A percentile compares a stretch with the other conserved stretches of the same genome.
Conservation (phyloP, 495 filamentous ascomycete species). For the Penicillium silybi region DNA sequence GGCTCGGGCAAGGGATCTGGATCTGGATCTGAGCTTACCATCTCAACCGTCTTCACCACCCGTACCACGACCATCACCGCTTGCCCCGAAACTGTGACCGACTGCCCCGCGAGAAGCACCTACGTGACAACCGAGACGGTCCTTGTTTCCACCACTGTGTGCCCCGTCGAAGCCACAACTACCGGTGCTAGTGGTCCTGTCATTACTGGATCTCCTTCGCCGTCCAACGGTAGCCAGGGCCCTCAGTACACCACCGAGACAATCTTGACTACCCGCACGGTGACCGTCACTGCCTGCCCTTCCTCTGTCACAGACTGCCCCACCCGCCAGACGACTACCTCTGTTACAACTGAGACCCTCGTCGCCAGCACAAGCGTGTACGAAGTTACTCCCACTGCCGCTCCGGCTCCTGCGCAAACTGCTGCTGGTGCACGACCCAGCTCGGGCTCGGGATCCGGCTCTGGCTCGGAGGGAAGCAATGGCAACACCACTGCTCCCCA, state of each 20-base stretch:
- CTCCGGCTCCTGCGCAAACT: neutral
- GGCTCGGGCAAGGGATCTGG: too few species aligned
- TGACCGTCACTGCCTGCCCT: slow-evolving; percentile 19
- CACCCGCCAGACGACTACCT: slow-evolving; percentile 16
- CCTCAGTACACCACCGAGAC: slow-evolving; percentile 11
- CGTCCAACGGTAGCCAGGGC: neutral
- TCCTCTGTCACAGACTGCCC: slow-evolving; percentile 21
- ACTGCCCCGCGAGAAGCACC: slow-evolving; percentile 22
- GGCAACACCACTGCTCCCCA: too few species aligned
- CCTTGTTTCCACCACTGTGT: slow-evolving; percentile 26
- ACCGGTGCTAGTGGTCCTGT: slow-evolving; percentile 7
- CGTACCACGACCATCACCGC: slow-evolving; percentile 30
- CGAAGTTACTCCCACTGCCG: neutral
- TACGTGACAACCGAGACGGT: slow-evolving; percentile 23
- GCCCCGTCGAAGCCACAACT: slow-evolving; percentile 18
- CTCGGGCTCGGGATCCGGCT: too few species aligned
- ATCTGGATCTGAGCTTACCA: slow-evolving; percentile 11
- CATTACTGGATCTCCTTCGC: slow-evolving; percentile 1
- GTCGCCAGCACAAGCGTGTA: slow-evolving; percentile 8
- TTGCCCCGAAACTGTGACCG: slow-evolving; percentile 23
- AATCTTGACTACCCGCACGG: slow-evolving; percentile 13
- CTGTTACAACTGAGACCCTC: slow-evolving; percentile 17
- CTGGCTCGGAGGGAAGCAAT: too few species aligned
- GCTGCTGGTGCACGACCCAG: too few species aligned
- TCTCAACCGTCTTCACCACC: slow-evolving; percentile 36